Percentiles rank a stretch among this genome's conserved stretches.
These are phyloP conservation scores for Uncinocarpus reesii DNA, from an alignment of 2,329 filamentous ascomycete species.

Conservation along the genomic window DNA sequence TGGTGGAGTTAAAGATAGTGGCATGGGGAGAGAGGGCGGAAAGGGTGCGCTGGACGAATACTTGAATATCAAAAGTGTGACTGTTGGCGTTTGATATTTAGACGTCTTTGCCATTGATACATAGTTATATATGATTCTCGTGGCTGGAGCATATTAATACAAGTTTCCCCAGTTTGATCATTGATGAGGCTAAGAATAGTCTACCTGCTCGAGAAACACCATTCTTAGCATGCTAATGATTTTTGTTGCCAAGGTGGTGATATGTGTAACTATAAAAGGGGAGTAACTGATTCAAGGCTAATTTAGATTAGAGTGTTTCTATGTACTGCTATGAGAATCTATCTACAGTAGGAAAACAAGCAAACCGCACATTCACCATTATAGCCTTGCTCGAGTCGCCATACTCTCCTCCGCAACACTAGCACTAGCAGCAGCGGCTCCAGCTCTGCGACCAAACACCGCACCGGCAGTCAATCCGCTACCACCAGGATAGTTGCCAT, in stretches of 20 bases:
- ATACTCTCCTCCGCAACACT: neutral
- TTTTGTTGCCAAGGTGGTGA: no score
- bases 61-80: constrained; percentile 11
- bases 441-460: constrained; percentile 43
- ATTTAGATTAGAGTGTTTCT: no score
- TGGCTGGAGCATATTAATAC: no score
- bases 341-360: neutral
- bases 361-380: neutral
- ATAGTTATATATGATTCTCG: no score
- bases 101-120: no score
- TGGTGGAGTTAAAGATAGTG: constrained; percentile 13
- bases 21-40: constrained; percentile 9
- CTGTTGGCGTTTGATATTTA: constrained; percentile 10
- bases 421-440: constrained; percentile 25
- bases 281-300: no score
- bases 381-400: neutral
- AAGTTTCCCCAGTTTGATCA: no score
- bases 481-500: constrained; percentile 54
- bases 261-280: no score
- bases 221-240: no score
- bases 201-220: no score
- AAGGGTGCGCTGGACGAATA: constrained; percentile 9
- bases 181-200: no score
- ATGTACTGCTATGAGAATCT: no score
- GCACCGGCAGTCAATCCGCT: constrained; percentile 52